Conservation (phyloP, 495 filamentous ascomycete species). For the Aspergillus incahuasiensis region DNA sequence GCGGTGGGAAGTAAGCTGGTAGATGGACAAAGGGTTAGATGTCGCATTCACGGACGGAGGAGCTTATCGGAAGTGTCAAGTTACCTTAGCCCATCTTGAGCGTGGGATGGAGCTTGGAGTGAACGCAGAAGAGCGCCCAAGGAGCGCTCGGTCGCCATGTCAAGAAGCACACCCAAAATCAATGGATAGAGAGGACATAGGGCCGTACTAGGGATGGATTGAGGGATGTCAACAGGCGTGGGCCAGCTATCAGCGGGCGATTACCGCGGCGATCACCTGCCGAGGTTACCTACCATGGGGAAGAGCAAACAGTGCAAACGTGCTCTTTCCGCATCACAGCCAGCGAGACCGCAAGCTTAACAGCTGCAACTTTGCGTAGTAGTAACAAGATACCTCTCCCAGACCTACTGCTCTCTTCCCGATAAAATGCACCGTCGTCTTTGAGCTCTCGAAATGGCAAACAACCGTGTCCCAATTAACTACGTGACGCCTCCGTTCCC, state of each 20-base stretch:
- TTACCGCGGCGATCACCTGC: constrained; percentile 32
- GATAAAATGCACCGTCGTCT: constrained; percentile 5
- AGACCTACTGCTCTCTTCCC: background rate
- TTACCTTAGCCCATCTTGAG: constrained; percentile 52
- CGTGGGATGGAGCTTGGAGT: constrained; percentile 43
- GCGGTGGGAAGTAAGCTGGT: constrained; percentile 73
- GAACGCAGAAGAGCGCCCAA: constrained; percentile 49
- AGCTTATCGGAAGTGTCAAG: constrained; percentile 35
- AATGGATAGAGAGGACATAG: constrained; percentile 4
- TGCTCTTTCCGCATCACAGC: background rate
- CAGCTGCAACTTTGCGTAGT: background rate
- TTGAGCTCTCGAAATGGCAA: constrained; percentile 24
- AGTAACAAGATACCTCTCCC: constrained; percentile 11
- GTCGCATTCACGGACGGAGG: constrained; percentile 9
- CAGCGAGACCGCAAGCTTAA: background rate
- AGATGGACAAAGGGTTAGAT: background rate
- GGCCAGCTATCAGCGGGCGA: constrained; percentile 24
- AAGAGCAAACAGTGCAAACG: constrained; percentile 41
- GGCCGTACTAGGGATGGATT: constrained; percentile 1
- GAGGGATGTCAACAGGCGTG: background rate
- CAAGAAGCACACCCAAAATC: background rate
- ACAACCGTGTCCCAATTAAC: constrained; percentile 54
- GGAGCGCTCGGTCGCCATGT: constrained; percentile 49
- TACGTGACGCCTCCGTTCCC: constrained; percentile 78
- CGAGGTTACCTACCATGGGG: constrained; percentile 30